Evolutionary conservation across 768 basidiomycete genomes (phyloP).

Genomic region (Gyrodon lividus): DNA sequence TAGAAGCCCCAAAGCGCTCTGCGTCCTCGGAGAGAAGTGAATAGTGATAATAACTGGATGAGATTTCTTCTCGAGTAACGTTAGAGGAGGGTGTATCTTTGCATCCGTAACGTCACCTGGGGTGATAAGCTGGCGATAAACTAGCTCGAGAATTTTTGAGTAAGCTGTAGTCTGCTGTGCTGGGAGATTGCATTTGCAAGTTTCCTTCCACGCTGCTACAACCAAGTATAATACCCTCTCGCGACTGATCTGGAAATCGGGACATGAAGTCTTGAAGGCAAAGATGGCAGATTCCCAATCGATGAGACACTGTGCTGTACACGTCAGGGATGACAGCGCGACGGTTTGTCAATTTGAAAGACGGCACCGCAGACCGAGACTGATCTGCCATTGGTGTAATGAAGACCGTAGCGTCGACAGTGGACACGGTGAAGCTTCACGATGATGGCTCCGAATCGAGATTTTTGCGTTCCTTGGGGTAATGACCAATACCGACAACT

Average conservation of each 20-base stretch:
- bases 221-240: constrained; percentile 45
- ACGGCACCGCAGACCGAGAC: constrained; percentile 2
- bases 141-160: constrained; percentile 53
- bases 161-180: constrained; percentile 65
- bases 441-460: too few species aligned
- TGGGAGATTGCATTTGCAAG: constrained; percentile 56
- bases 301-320: constrained; percentile 71
- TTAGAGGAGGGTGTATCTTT: too few species aligned
- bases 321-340: constrained; percentile 67
- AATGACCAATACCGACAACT: neutral
- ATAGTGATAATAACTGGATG: too few species aligned
- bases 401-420: too few species aligned
- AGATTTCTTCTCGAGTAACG: neutral
- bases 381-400: constrained; percentile 17
- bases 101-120: constrained; percentile 37
- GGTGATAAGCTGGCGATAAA: constrained; percentile 31
- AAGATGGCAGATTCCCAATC: constrained; percentile 77
- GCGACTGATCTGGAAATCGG: constrained; percentile 15
- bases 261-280: constrained; percentile 34
- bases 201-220: constrained; percentile 54
- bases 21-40: constrained; percentile 28
- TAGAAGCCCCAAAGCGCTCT: constrained; percentile 56
- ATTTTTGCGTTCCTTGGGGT: too few species aligned
- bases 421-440: too few species aligned
- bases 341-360: constrained; percentile 18